Percentiles rank a stretch among this genome's conserved stretches.
These are phyloP conservation scores for Blastocladiella emersonii DNA, from an alignment of 371 early-diverging fungal species.

Conservation along the genomic window DNA sequence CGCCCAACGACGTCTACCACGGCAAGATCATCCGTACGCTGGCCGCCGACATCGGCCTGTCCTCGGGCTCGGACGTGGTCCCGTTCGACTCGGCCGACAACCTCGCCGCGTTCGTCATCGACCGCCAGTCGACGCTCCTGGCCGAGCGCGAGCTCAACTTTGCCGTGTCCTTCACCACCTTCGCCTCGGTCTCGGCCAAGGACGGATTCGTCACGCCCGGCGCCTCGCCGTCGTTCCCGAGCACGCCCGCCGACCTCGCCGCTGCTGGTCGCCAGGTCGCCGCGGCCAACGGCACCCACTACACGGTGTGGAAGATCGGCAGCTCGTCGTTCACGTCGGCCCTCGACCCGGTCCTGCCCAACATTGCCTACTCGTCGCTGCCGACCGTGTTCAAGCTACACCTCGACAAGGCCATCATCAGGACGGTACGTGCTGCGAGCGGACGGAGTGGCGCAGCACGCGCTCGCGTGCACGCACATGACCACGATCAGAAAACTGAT, in stretches of 20 bases:
- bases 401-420: not conserved
- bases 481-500: too few relatives aligned
- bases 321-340: not conserved
- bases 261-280: not conserved
- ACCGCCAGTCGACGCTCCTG: not conserved
- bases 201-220: not conserved
- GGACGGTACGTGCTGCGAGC: not conserved
- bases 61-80: conserved; percentile 5
- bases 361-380: not conserved
- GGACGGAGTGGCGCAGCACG: too few relatives aligned
- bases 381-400: not conserved
- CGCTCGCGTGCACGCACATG: too few relatives aligned
- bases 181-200: not conserved
- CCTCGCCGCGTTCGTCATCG: not conserved
- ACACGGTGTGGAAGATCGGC: not conserved
- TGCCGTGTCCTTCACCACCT: not conserved
- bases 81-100: not conserved
- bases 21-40: not conserved
- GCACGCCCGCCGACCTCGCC: not conserved
- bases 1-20: not conserved
- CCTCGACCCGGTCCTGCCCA: not conserved
- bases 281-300: not conserved
- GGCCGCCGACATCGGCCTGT: not conserved
- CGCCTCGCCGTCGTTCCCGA: not conserved
- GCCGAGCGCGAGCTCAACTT: not conserved